Conservation (phyloP, 148 eudicot species). For the Hydrangea macrophylla region DNA sequence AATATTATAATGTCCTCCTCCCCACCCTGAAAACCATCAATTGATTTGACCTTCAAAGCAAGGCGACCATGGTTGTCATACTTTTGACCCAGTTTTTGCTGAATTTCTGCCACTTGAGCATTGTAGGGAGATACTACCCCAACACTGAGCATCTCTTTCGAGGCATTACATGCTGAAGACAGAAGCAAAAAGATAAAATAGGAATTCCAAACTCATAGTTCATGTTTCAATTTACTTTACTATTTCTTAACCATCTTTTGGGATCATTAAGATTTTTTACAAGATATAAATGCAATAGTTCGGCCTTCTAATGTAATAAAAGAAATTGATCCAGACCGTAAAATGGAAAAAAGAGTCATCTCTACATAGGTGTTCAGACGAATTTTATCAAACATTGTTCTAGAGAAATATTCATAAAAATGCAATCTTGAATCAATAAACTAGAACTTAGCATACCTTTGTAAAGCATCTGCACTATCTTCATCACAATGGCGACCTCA, state of each 20-base stretch:
- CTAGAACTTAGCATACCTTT: slow-evolving; percentile 31
- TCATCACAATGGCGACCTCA: slow-evolving; percentile 35
- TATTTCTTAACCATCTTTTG: too few relatives aligned
- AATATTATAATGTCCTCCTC: slow-evolving; percentile 59
- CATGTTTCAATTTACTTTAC: too few relatives aligned
- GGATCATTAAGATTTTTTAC: too few relatives aligned
- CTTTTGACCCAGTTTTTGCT: slow-evolving; percentile 27
- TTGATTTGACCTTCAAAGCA: slow-evolving; percentile 31
- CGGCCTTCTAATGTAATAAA: too few relatives aligned
- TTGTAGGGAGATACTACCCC: slow-evolving; percentile 46
- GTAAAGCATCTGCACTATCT: slow-evolving; percentile 31
- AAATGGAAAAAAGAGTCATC: too few relatives aligned
- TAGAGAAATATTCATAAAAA: background rate
- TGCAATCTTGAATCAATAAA: background rate
- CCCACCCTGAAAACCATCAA: slow-evolving; percentile 58
- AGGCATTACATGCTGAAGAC: slow-evolving; percentile 32
- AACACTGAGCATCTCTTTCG: slow-evolving; percentile 33
- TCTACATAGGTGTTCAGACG: too few relatives aligned
- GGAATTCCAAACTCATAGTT: too few relatives aligned
- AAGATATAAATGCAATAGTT: too few relatives aligned
- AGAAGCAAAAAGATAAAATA: background rate
- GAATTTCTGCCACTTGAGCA: slow-evolving; percentile 52
- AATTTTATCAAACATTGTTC: too few relatives aligned
- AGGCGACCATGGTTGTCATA: slow-evolving; percentile 25
- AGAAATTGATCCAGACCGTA: too few relatives aligned